Conservation (phyloP, 2,329 filamentous ascomycete genomes). For the Colletotrichum chlorophyti region DNA sequence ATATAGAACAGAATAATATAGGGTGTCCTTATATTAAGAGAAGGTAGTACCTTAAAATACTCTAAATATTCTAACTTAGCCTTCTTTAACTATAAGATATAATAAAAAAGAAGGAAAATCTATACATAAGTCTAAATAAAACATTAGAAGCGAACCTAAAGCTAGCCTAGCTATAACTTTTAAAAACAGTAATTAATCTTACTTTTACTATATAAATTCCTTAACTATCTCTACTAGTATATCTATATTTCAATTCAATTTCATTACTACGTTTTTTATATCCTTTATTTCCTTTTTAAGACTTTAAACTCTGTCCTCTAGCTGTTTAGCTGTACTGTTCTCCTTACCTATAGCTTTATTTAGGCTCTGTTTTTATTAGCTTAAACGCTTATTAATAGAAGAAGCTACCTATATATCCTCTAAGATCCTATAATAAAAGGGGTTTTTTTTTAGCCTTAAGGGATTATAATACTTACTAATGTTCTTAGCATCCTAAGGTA, state of each 20-base stretch:
- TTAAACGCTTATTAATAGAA: neutral
- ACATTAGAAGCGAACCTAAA: neutral
- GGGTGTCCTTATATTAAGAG: no score
- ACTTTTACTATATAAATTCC: neutral
- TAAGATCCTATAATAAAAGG: neutral
- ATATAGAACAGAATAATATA: no score
- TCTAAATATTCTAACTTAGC: neutral
- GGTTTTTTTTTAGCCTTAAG: neutral
- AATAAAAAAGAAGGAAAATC: neutral
- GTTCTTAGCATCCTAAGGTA: slow-evolving; percentile 10
- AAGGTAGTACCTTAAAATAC: neutral
- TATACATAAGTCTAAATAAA: neutral
- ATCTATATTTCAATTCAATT: neutral
- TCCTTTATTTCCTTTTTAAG: neutral
- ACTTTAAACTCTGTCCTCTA: neutral
- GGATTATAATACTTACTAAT: neutral
- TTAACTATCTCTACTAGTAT: neutral
- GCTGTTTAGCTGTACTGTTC: neutral
- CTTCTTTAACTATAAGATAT: neutral
- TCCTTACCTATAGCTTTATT: neutral
- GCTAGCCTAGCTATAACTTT: neutral
- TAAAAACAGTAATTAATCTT: neutral
- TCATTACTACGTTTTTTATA: neutral
- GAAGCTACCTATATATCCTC: neutral
- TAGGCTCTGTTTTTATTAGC: neutral